Base-by-base conservation (phyloP, 2,329 filamentous ascomycete genomes). In the Sarocladium oryzae region DNA sequence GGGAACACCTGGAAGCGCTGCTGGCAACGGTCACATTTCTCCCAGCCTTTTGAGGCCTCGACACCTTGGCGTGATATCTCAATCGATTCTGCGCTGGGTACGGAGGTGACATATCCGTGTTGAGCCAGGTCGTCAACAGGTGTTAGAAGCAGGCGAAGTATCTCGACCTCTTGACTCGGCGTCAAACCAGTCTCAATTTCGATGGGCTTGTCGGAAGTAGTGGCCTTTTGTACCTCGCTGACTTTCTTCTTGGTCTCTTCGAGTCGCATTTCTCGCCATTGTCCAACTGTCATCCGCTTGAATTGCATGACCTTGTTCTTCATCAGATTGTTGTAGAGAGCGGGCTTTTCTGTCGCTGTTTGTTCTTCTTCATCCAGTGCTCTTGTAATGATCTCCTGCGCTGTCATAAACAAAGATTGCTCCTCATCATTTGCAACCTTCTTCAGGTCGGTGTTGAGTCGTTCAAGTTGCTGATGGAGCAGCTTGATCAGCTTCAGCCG, bases 1-100 rank as follows among this genome's bases (percentile, higher is more conserved):
- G 91, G 89, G 57, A 95, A 97, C 3, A 96, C 89, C 61, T 96
- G 89, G 61, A 99, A 99, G 20, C 92, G 84, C 30, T 83, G 82
- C 37, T 77, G 77, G 67, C 93, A 99, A 18, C 93, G 85, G 61
- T 96, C 91, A 61, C 93, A 99, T 48, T 82, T 77, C 69, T 99
- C 93, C 77, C 85, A 96, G 45, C 88, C 88, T 50, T 82, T 78
- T 11, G 86, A 80, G 7, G 82, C 75, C 45, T 80, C 73, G 0
- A 89, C 75, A 0, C 84, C 89, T 38, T 78, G 75, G 30, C 73
- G 79, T 0, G 89, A 85, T 49, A 78, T 75, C 49, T 78, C 71
- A 16, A 96, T 79, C 16, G 89, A 85, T 7, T 77, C 75, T 1
- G 78, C 71, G 0, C 79, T 78, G 0, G 91, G 91, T 1, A 84